A percentile compares a stretch with the other conserved stretches of the same genome.
Evolutionary conservation across 345 rosid species (phyloP).

Genomic region (Passiflora organensis): DNA sequence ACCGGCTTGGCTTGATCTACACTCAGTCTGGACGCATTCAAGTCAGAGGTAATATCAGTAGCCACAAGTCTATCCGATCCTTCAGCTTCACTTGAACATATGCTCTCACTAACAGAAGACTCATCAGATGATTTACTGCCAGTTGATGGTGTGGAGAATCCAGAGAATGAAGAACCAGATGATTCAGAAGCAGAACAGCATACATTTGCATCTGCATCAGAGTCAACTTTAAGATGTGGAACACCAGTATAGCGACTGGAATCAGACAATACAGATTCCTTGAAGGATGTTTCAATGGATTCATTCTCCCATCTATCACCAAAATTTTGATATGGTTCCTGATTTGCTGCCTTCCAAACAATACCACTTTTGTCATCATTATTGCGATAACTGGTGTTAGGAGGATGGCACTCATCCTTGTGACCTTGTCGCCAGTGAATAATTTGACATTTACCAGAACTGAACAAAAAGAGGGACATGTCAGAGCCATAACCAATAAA

Average conservation of each 20-base stretch:
- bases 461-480: constrained; percentile 28
- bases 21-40: constrained; percentile 28
- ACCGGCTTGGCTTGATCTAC: constrained; percentile 36
- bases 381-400: constrained; percentile 19
- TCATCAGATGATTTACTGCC: constrained; percentile 67
- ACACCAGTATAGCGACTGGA: constrained; percentile 31
- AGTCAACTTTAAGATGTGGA: constrained; percentile 35
- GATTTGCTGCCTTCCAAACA: constrained; percentile 29
- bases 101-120: constrained; percentile 56
- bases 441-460: constrained; percentile 88
- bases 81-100: constrained; percentile 57
- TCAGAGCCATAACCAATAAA: constrained; percentile 9
- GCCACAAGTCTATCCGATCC: constrained; percentile 34
- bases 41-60: constrained; percentile 33
- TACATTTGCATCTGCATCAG: constrained; percentile 38
- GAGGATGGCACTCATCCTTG: constrained; percentile 71
- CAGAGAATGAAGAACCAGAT: constrained; percentile 61
- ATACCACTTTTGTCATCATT: constrained; percentile 35
- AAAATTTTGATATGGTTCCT: constrained; percentile 14
- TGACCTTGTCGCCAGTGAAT: constrained; percentile 98
- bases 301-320: constrained; percentile 26
- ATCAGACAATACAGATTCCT: constrained; percentile 25
- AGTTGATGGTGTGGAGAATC: constrained; percentile 54
- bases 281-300: constrained; percentile 26
- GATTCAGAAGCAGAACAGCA: constrained; percentile 44